Evolutionary conservation across 2,329 filamentous ascomycete species (phyloP).

Genomic region (Dactylellina drechsleri): DNA sequence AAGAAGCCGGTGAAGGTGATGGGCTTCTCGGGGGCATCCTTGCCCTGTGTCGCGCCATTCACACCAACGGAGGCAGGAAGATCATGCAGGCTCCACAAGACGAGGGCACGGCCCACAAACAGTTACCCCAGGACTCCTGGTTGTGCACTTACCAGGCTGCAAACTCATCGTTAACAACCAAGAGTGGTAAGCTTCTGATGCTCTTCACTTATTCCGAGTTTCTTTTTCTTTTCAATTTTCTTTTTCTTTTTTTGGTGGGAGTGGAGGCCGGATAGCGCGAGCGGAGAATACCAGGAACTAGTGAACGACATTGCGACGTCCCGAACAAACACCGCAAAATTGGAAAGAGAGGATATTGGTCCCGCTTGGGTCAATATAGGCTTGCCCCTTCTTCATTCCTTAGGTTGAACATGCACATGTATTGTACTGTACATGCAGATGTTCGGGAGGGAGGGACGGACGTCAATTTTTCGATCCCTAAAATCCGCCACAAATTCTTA

Average conservation of each 20-base stretch:
- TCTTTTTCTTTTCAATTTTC: not conserved
- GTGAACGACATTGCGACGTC: constrained; percentile 39
- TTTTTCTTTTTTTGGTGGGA: constrained; percentile 28
- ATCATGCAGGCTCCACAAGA: constrained; percentile 52
- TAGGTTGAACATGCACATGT: not conserved
- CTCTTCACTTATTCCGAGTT: not conserved
- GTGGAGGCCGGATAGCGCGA: not conserved
- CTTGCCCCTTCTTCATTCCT: not conserved
- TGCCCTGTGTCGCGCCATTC: constrained; percentile 41
- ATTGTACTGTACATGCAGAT: not conserved
- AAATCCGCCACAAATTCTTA: constrained; percentile 14
- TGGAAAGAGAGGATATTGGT: constrained; percentile 39
- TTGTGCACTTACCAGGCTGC: constrained; percentile 54
- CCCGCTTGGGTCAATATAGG: not conserved
- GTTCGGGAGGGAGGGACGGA: not conserved
- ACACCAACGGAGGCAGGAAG: constrained; percentile 52
- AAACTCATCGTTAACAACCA: constrained; percentile 7
- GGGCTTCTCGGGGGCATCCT: constrained; percentile 41
- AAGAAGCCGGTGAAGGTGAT: constrained; percentile 20
- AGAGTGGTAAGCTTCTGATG: constrained; percentile 32
- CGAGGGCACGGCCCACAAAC: constrained; percentile 50
- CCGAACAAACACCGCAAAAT: constrained; percentile 32
- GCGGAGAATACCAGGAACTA: constrained; percentile 45
- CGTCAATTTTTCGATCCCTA: not conserved
- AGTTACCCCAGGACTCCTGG: constrained; percentile 46